A percentile compares a stretch with the other conserved stretches of the same genome.
These are phyloP conservation scores for Cercophora newfieldiana DNA, from an alignment of 495 filamentous ascomycete species.

Conservation along the genomic window DNA sequence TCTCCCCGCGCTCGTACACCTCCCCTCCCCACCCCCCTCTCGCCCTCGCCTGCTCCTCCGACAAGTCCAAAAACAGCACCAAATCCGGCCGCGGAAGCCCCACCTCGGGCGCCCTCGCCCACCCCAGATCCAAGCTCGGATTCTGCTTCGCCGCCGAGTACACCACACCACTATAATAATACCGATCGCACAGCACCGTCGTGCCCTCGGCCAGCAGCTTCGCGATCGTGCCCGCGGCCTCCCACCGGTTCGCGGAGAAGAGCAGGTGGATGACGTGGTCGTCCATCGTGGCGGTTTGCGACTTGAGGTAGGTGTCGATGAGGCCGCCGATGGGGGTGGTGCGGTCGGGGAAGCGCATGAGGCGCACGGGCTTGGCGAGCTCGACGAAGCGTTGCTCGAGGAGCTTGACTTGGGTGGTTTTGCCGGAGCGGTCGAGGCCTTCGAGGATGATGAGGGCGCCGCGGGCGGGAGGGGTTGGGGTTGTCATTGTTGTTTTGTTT, in stretches of 20 bases:
- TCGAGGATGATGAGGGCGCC: conserved; percentile 88
- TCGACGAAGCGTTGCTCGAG: conserved; percentile 63
- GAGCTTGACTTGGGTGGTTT: conserved; percentile 87
- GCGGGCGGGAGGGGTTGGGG: conserved; percentile 37
- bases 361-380: conserved; percentile 63
- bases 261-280: conserved; percentile 94
- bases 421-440: conserved; percentile 90
- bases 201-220: conserved; percentile 61
- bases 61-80: conserved; percentile 82
- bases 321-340: conserved; percentile 85
- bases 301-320: conserved; percentile 84
- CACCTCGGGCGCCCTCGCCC: conserved; percentile 80
- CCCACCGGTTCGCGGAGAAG: conserved; percentile 97
- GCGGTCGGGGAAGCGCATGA: conserved; percentile 89
- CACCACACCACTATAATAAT: conserved; percentile 89
- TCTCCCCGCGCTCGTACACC: conserved; percentile 80
- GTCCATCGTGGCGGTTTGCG: conserved; percentile 70
- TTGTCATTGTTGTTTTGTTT: conserved; percentile 15
- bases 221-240: conserved; percentile 66
- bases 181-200: conserved; percentile 85
- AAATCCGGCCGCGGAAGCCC: conserved; percentile 87
- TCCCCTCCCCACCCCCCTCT: conserved; percentile 86
- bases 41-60: conserved; percentile 66
- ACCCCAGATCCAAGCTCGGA: conserved; percentile 65
- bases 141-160: conserved; percentile 93